A percentile compares a stretch with the other conserved stretches of the same genome.
phyloP scores from a whole-genome alignment of 2,329 filamentous ascomycete species.

The Colletotrichum sp. region DNA sequence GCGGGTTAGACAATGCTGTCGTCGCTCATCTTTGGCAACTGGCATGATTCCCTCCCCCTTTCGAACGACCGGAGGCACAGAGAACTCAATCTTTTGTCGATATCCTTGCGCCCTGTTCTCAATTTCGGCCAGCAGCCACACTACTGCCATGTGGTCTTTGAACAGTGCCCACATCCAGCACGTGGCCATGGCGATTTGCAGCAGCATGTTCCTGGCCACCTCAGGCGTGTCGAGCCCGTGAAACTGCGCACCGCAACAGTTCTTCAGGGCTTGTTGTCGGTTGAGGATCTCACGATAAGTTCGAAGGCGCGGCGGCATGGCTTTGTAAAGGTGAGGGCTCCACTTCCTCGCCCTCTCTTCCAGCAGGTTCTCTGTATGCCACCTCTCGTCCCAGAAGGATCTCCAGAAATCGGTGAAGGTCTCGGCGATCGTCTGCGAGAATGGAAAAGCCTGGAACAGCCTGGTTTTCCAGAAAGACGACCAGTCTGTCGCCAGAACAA shows the following conservation, averaged over 20 bases:
- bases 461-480: background rate
- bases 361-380: slow-evolving; percentile 1
- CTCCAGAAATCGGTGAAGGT: background rate
- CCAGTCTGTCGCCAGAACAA: slow-evolving; percentile 1
- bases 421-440: background rate
- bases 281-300: slow-evolving; percentile 21
- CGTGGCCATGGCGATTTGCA: slow-evolving; percentile 6
- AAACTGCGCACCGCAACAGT: slow-evolving; percentile 6
- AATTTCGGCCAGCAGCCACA: background rate
- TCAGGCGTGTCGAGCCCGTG: background rate
- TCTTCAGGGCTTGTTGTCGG: slow-evolving; percentile 16
- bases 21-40: background rate
- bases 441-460: background rate
- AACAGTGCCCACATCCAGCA: slow-evolving; percentile 10
- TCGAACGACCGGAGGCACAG: background rate
- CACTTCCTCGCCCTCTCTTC: background rate
- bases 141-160: background rate
- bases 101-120: background rate
- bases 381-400: slow-evolving; percentile 2
- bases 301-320: slow-evolving; percentile 2
- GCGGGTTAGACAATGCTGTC: background rate
- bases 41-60: slow-evolving; percentile 5
- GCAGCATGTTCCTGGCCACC: slow-evolving; percentile 1
- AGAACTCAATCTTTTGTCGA: background rate
- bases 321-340: background rate